A percentile compares a stretch with the other conserved stretches of the same genome.
Evolutionary conservation across 225 moss, liverwort and hornwort species (phyloP).

Genomic region (Thuidium tamariscinum): DNA sequence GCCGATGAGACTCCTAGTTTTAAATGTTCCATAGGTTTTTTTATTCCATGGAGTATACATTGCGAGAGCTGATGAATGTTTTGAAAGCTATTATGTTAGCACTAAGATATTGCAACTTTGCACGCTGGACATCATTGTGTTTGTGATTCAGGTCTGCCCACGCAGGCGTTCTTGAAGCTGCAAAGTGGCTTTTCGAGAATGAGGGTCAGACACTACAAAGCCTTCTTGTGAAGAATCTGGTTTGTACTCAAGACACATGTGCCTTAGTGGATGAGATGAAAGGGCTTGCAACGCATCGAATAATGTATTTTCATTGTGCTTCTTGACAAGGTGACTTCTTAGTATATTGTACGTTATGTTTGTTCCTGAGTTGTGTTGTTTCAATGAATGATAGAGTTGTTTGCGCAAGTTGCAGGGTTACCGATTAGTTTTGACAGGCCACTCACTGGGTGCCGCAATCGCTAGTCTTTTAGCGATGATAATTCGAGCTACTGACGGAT

Average conservation of each 20-base stretch:
- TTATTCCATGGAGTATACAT: background rate
- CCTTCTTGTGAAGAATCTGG: conserved; percentile 16
- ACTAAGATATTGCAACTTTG: background rate
- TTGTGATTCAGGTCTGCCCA: conserved; percentile 35
- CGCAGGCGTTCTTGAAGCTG: conserved; percentile 60
- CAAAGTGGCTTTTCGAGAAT: conserved; percentile 46
- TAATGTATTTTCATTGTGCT: background rate
- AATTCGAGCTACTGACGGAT: background rate
- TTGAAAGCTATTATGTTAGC: background rate
- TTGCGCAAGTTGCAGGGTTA: background rate
- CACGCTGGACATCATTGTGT: background rate
- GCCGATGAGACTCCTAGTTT: background rate
- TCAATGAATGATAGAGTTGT: background rate
- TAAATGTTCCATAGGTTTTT: background rate
- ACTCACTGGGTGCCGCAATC: conserved; percentile 13
- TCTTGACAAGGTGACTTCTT: background rate
- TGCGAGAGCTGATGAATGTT: background rate
- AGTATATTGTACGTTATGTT: background rate
- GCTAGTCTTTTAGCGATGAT: conserved; percentile 11
- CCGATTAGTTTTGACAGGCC: conserved; percentile 10
- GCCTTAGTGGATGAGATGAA: background rate
- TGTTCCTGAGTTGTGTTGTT: background rate
- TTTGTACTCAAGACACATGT: background rate
- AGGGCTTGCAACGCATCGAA: background rate
- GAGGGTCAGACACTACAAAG: conserved; percentile 17